Percentiles rank a stretch among this genome's conserved stretches.
Conservation (phyloP, 306 rosid genomes). For the Cicer pinnatifidum region DNA sequence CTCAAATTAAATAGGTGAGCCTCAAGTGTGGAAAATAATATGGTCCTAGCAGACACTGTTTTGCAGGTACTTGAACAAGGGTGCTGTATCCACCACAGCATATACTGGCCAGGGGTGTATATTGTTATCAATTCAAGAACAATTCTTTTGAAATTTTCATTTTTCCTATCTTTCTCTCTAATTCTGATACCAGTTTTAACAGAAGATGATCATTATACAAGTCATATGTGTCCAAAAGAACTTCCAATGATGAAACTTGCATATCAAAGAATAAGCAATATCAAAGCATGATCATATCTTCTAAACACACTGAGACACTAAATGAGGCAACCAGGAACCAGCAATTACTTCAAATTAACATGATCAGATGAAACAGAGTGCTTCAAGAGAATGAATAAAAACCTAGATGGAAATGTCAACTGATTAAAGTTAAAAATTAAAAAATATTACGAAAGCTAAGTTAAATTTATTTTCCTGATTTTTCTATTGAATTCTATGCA, state of each 20-base stretch:
- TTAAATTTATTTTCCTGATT: background rate
- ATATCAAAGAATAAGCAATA: background rate
- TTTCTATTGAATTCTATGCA: slow-evolving; percentile 22
- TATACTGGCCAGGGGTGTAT: background rate
- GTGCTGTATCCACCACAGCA: background rate
- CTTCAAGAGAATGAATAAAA: slow-evolving; percentile 31
- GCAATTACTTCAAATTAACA: slow-evolving; percentile 37
- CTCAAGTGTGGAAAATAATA: background rate
- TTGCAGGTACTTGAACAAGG: background rate
- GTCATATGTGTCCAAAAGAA: too few species aligned
- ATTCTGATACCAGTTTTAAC: background rate
- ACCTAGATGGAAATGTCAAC: slow-evolving; percentile 32
- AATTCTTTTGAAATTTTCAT: background rate
- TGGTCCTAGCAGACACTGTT: slow-evolving; percentile 16
- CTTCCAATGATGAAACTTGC: background rate
- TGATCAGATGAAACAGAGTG: slow-evolving; percentile 26
- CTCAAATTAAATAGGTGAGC: background rate
- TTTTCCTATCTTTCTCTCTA: background rate
- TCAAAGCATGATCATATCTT: background rate
- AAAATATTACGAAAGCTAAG: background rate
- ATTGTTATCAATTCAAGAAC: background rate
- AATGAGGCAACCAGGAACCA: slow-evolving; percentile 21
- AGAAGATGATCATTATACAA: background rate
- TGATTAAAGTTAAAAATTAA: slow-evolving; percentile 11
- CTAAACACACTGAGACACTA: slow-evolving; percentile 10